phyloP scores from a whole-genome alignment of 208 protist genomes.

The Leptomonas seymouri region DNA sequence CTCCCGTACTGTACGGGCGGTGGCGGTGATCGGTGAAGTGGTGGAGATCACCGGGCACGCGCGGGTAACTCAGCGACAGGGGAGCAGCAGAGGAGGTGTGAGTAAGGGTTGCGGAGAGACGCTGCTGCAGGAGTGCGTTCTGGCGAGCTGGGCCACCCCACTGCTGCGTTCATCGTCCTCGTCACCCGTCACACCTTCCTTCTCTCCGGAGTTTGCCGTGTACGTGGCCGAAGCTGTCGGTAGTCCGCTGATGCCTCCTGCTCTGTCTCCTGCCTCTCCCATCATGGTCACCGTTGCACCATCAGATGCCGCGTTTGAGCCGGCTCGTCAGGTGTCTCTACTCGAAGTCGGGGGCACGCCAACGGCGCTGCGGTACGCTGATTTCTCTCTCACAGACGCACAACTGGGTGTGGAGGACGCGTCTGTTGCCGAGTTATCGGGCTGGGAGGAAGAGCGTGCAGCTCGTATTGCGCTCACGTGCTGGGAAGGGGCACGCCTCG shows the following conservation, averaged over 20 bases:
- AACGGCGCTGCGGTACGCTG: background rate
- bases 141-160: slow-evolving; percentile 24
- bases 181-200: background rate
- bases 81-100: background rate
- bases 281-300: background rate
- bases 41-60: slow-evolving; percentile 33
- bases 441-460: slow-evolving; percentile 27
- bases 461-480: slow-evolving; percentile 31
- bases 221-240: too few species aligned
- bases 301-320: background rate
- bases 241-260: background rate
- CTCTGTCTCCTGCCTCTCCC: background rate
- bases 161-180: background rate
- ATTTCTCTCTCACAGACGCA: background rate
- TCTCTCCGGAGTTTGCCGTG: too few species aligned
- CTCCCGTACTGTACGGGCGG: background rate
- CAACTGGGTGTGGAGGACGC: background rate
- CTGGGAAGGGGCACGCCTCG: slow-evolving; percentile 36
- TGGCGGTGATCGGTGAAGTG: slow-evolving; percentile 34
- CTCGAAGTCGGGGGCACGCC: background rate
- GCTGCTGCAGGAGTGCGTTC: slow-evolving; percentile 28
- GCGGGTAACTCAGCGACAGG: slow-evolving; percentile 10
- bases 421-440: slow-evolving; percentile 3
- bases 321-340: background rate
- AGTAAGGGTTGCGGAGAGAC: background rate